Percentiles rank a stretch among this genome's conserved stretches.
Evolutionary conservation across 768 basidiomycete genomes (phyloP).

Genomic region (Collybia nuda): DNA sequence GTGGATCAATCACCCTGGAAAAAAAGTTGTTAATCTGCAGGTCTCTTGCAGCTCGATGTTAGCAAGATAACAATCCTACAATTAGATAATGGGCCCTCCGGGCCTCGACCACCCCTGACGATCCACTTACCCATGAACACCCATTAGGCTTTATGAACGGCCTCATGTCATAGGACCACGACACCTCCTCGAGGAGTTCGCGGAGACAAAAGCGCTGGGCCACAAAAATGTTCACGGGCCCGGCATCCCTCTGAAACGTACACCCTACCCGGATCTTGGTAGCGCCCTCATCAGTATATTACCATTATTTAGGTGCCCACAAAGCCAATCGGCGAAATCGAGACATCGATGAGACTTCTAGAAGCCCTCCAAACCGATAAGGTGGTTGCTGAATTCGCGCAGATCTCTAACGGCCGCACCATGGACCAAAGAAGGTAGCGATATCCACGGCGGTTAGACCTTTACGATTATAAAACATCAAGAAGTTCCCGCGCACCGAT

Average conservation of each 20-base stretch:
- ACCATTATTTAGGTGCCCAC: neutral
- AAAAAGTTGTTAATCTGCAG: no score
- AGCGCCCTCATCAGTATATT: neutral
- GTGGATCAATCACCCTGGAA: no score
- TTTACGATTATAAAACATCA: no score
- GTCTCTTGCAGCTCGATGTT: neutral
- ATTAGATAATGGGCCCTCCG: no score
- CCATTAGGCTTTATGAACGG: constrained; percentile 1
- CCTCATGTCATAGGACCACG: neutral
- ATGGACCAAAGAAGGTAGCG: no score
- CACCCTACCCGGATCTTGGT: neutral
- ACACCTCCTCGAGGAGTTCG: neutral
- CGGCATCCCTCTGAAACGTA: neutral
- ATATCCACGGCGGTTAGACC: no score
- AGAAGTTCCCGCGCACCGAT: no score
- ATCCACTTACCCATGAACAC: neutral
- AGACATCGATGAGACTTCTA: neutral
- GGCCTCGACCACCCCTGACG: no score
- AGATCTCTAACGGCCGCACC: no score
- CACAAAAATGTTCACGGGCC: neutral
- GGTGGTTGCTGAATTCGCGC: no score
- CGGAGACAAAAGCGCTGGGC: neutral
- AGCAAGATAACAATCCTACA: no score
- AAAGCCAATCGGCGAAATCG: neutral
- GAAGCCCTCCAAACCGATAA: no score